Conservation (phyloP, 1,284 basidiomycete genomes). For the Meira nashicola region DNA sequence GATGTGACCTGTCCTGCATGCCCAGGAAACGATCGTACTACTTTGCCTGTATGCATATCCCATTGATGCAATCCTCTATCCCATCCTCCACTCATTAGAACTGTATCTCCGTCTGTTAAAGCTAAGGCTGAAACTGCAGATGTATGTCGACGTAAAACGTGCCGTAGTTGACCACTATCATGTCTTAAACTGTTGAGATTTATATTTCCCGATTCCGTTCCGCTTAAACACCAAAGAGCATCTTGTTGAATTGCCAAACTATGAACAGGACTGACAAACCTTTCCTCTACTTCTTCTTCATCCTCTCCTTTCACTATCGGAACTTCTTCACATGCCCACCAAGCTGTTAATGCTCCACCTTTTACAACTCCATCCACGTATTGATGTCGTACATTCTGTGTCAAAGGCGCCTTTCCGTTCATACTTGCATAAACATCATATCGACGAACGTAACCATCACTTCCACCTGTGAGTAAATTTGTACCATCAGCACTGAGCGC, state of each 20-base stretch:
- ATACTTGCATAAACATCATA: slow-evolving; percentile 86
- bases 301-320: slow-evolving; percentile 54
- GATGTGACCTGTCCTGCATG: slow-evolving; percentile 83
- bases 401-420: slow-evolving; percentile 80
- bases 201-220: slow-evolving; percentile 44
- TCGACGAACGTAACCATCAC: slow-evolving; percentile 87
- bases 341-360: slow-evolving; percentile 75
- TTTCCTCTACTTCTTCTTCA: slow-evolving; percentile 23
- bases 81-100: slow-evolving; percentile 87
- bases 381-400: slow-evolving; percentile 80
- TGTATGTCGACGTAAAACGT: slow-evolving; percentile 66
- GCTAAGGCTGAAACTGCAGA: slow-evolving; percentile 80
- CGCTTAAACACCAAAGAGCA: slow-evolving; percentile 43
- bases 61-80: slow-evolving; percentile 88
- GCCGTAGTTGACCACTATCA: slow-evolving; percentile 74
- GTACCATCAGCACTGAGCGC: slow-evolving; percentile 80
- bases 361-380: slow-evolving; percentile 91
- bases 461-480: slow-evolving; percentile 81
- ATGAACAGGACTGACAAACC: slow-evolving; percentile 39
- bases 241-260: slow-evolving; percentile 47
- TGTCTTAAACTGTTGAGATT: slow-evolving; percentile 90
- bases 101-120: slow-evolving; percentile 73
- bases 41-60: slow-evolving; percentile 89
- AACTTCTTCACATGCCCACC: slow-evolving; percentile 65
- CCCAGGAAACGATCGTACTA: slow-evolving; percentile 70